phyloP scores from a whole-genome alignment of 495 filamentous ascomycete genomes.

The Hyaloscypha bicolor region DNA sequence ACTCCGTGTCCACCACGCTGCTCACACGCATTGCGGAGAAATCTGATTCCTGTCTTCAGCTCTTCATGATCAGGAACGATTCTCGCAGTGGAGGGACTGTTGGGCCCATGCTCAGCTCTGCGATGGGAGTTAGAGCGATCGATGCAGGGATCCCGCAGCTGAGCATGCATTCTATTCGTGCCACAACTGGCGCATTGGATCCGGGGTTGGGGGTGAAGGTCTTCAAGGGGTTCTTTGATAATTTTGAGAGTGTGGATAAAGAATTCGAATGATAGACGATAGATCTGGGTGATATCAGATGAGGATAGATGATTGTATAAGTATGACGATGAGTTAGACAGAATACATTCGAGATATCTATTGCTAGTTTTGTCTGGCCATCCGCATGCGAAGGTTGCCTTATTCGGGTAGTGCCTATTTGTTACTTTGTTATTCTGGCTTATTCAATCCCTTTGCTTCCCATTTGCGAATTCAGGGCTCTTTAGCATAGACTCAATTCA shows the following conservation, averaged over 20 bases:
- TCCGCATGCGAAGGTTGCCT: too few relatives aligned
- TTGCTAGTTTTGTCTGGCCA: too few relatives aligned
- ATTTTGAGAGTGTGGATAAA: constrained; percentile 83
- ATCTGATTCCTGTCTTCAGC: constrained; percentile 69
- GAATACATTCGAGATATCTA: too few relatives aligned
- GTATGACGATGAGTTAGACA: too few relatives aligned
- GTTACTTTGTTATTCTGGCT: too few relatives aligned
- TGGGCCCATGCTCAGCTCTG: constrained; percentile 84
- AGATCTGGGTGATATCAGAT: too few relatives aligned
- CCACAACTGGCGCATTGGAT: constrained; percentile 84
- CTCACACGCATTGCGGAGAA: constrained; percentile 74
- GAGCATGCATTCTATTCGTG: constrained; percentile 93
- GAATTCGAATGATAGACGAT: constrained; percentile 60
- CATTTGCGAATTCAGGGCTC: too few relatives aligned
- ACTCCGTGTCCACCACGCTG: constrained; percentile 76
- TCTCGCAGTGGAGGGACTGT: constrained; percentile 86
- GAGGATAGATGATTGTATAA: too few relatives aligned
- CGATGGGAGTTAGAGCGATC: constrained; percentile 81
- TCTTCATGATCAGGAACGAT: constrained; percentile 96
- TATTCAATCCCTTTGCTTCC: too few relatives aligned
- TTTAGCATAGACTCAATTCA: too few relatives aligned
- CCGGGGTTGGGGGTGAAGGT: constrained; percentile 86
- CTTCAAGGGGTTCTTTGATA: constrained; percentile 88
- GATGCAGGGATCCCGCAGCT: constrained; percentile 92
- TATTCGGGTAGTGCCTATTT: too few relatives aligned